Evolutionary conservation across 192 early-diverging fungal genomes (phyloP).

Genomic region (Gaertneriomyces sp.): DNA sequence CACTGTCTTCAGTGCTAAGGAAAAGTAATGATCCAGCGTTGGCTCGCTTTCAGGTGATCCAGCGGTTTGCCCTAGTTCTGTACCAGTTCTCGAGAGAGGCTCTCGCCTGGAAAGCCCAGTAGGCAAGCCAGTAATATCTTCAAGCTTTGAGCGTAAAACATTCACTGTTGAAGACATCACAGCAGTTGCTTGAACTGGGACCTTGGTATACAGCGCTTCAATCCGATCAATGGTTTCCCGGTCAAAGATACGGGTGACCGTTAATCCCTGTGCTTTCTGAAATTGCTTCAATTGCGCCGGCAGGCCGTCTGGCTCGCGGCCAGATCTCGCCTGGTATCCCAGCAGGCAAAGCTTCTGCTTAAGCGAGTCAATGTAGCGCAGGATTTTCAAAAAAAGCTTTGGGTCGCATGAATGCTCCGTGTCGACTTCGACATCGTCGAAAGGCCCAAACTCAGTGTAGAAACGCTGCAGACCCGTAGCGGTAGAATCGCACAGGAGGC

Average conservation of each 20-base stretch:
- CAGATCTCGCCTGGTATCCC: constrained; percentile 23
- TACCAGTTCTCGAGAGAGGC: neutral
- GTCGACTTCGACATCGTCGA: constrained; percentile 20
- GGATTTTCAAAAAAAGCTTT: constrained; percentile 13
- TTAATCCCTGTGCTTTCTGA: constrained; percentile 24
- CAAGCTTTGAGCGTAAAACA: constrained; percentile 24
- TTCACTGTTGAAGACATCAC: constrained; percentile 29
- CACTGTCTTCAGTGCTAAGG: too few species aligned
- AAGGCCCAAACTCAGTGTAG: constrained; percentile 36
- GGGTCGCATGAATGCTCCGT: constrained; percentile 27
- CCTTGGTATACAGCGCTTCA: constrained; percentile 15
- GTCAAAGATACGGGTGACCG: constrained; percentile 25
- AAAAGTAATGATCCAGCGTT: too few species aligned
- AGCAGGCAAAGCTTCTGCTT: constrained; percentile 19
- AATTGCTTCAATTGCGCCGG: constrained; percentile 32
- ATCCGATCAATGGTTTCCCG: constrained; percentile 15
- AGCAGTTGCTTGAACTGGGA: constrained; percentile 13
- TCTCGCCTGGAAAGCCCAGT: constrained; percentile 5
- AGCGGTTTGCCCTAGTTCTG: neutral
- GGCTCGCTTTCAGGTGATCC: neutral
- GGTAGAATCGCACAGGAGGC: constrained; percentile 33
- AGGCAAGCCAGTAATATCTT: constrained; percentile 27
- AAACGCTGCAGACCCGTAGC: constrained; percentile 21
- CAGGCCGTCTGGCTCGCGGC: constrained; percentile 1
- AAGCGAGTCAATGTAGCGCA: constrained; percentile 13